Percentiles rank a stretch among this genome's conserved stretches.
These are phyloP conservation scores for Fusarium sp. DNA, from an alignment of 2,329 filamentous ascomycete genomes.

Conservation along the genomic window DNA sequence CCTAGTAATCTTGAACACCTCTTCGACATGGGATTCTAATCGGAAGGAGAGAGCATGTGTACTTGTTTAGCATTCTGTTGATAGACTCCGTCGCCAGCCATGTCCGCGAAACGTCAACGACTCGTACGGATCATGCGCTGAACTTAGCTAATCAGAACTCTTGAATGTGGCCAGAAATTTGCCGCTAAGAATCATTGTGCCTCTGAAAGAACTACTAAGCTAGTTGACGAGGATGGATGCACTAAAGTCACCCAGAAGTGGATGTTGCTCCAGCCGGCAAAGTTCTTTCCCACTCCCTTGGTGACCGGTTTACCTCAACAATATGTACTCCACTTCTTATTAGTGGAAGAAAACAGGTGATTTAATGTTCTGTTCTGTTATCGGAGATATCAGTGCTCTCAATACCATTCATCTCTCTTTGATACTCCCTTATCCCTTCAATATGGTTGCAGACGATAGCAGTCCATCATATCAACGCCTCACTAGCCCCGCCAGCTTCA, in stretches of 20 bases:
- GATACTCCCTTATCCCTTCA: fast-evolving
- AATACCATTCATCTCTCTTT: no score
- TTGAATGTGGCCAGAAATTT: fast-evolving
- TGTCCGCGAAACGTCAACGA: fast-evolving
- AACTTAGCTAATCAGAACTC: fast-evolving
- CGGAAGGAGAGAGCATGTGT: fast-evolving
- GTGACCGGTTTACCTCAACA: neutral
- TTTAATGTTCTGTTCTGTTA: no score
- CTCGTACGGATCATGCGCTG: neutral
- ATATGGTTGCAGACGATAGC: neutral
- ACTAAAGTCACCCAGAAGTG: neutral
- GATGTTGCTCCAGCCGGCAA: neutral
- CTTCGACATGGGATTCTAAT: constrained; percentile 1
- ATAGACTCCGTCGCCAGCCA: neutral
- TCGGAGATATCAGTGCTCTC: neutral
- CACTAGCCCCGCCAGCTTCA: fast-evolving
- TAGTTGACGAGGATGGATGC: fast-evolving
- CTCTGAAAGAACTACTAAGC: fast-evolving
- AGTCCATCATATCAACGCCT: fast-evolving
- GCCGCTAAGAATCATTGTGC: fast-evolving
- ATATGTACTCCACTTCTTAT: neutral
- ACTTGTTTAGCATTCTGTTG: fast-evolving
- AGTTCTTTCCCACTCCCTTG: constrained; percentile 4
- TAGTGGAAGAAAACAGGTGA: neutral
- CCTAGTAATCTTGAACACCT: neutral